phyloP scores from a whole-genome alignment of 1,284 basidiomycete genomes.

The Cryptococcus maquisensis region DNA sequence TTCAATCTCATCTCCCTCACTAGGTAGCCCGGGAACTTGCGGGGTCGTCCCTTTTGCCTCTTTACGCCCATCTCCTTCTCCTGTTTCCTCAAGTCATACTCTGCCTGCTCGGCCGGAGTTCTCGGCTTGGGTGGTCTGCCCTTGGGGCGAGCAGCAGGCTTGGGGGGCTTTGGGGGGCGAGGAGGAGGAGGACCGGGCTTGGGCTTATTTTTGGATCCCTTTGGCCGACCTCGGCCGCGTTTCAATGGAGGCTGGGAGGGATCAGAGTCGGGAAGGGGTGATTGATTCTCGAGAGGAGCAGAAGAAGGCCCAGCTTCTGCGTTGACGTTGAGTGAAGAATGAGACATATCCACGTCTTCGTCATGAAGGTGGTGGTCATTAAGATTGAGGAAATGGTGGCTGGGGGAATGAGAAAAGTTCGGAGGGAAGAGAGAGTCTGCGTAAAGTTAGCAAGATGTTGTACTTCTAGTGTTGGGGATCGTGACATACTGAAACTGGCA shows the following conservation, averaged over 20 bases:
- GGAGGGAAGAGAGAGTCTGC: constrained; percentile 21
- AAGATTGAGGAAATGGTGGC: constrained; percentile 7
- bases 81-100: constrained; percentile 25
- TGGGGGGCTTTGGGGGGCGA: constrained; percentile 10
- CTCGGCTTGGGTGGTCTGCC: constrained; percentile 41
- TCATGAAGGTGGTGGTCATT: neutral
- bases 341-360: neutral
- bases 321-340: neutral
- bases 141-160: constrained; percentile 20
- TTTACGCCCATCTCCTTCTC: constrained; percentile 34
- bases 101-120: constrained; percentile 32
- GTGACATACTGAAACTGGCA: constrained; percentile 19
- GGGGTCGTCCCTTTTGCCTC: constrained; percentile 34
- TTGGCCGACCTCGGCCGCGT: constrained; percentile 39
- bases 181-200: constrained; percentile 16
- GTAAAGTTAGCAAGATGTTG: neutral
- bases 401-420: constrained; percentile 8
- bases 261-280: neutral
- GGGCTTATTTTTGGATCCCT: constrained; percentile 44
- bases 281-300: neutral
- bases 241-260: constrained; percentile 7
- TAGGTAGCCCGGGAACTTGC: constrained; percentile 43
- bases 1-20: constrained; percentile 45
- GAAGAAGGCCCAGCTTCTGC: neutral
- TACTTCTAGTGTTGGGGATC: neutral